Base-by-base conservation (phyloP, 208 protist species). In the Leishmania gerbilli region DNA sequence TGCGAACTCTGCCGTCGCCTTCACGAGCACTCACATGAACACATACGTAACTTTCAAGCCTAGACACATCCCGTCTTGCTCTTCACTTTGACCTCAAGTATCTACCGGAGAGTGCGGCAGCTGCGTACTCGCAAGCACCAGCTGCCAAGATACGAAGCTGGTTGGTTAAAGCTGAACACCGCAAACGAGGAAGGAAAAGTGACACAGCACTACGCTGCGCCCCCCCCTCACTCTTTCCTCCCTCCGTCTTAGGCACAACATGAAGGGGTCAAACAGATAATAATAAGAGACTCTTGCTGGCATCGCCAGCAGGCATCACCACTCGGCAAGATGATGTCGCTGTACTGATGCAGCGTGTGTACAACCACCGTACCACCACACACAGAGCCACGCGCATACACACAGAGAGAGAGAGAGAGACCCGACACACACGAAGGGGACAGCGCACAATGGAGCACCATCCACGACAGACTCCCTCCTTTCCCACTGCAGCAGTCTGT, bases 341-440 rank as follows among this genome's bases (percentile, higher is more conserved):
- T 84, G 69, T 74, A 84, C 80, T 88, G 84, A 82, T 84, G 84
- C 84, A 81, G 84, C 80, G 34, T 80, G 47, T 17, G 37, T 45
- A 42, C 55, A 37, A 37, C 13, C 47, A 40, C 71, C 27, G 2
- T n/a, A 19, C n/a, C 3, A n/a, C 27, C 47, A 24, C n/a, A 37
- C 71, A 58, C n/a, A 56, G 1, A 56, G 1, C 2, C 47, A 47
- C 71, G 49, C n/a, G 9, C n/a, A 56, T 42, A 47, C 45, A 47
- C 45, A 45, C 42, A 45, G 27, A 74, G 3, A 71, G 34, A 21
- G 37, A 49, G 60, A 67, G 62, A 67, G 27, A 24, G 58, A 3
- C 27, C 40, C 6, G 7, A 21, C 40, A 15, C 40, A 31, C 21
- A 2, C 67, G 0, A n/a, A 47, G 40, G 67, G 37, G 37, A 37